Base-by-base conservation (phyloP, 495 filamentous ascomycete genomes). In the Neurospora sp. region DNA sequence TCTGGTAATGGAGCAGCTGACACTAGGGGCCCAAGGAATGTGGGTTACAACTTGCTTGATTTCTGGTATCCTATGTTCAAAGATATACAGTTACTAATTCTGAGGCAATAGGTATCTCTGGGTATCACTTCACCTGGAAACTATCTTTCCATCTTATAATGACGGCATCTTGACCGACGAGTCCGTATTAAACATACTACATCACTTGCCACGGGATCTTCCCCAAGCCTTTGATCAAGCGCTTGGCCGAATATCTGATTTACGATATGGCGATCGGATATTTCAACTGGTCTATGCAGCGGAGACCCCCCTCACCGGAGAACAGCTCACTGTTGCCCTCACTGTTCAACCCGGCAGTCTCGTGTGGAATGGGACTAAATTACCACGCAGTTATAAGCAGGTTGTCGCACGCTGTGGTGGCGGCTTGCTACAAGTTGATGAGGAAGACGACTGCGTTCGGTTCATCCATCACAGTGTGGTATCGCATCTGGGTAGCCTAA, bases 401-500 rank as follows among this genome's bases (percentile, higher is more conserved):
- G 38, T 74, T 18, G 48, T 71, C 0, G 6, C 39, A 0, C 40
- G 23, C 41, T 74, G 69, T 41, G 72, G 72, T 0, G 72, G 72
- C 0, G 38, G 27, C 0, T 23, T 74, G 6, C 27, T 74, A 0
- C 2, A 71, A 0, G 0, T 74, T 1, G 72, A 74, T 10, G 72
- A 74, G n/a, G 69, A 74, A 37, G 72, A 74, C 20, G 0, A 1
- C n/a, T 7, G 5, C 0, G 72, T 74, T 9, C 72, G 69, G 0
- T 74, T 71, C 69, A 74, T 71, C 5, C 72, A 74, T 1, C 72
- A 74, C 37, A 74, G 72, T 18, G 72, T 74, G 10, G 9, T 54
- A 16, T n/a, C 69, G 0, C 44, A 74, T n/a, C 1, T 74, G 20
- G 35, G 12, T 0, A 3, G 12, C 1, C 27, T 8, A 1, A 31